Evolutionary conservation across 371 early-diverging fungal species (phyloP), one percentile per base, ranked within the genome.

Genomic region (Apophysomyces variabilis): DNA sequence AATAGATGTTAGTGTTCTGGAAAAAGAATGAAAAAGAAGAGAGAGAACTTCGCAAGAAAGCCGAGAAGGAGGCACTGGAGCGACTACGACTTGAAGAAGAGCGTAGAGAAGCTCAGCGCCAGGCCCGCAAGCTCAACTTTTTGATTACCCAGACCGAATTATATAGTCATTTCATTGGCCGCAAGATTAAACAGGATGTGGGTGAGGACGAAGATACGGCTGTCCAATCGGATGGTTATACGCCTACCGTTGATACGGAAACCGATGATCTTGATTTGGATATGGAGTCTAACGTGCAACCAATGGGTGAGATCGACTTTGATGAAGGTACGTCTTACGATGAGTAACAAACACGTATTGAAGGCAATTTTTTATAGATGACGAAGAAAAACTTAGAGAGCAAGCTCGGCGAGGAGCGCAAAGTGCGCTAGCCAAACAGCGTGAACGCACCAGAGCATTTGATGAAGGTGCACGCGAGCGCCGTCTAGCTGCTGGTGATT

Each of bases 121-220:
- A 98, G 75, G 92, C 92, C 5, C 89, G 95, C 66, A 99, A 99
- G 77, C 90, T 99, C 59, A 94, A 97, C 74, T 98, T 98, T 73
- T 85, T 99, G 66, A 92, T 98, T 62, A 94, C 93, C 0, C 98
- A 99, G 76, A 98, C 99, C 5, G 99, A 99, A 72, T 84, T 99
- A 3, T 99, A 95, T 83, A 93, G 95, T 67, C 97, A 97, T 79
- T 99, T 98, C 84, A 90, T 98, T 62, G 93, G 93, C 45, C 88
- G 90, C 62, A 94, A 94, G 73, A 88, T 93, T 58, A 79, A 82
- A 41, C 69, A 70, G 35, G 80, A 73, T 57, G 70, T 66, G 11
- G 68, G 65, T 41, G 79, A 82, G 54, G 72, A 83, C 65, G 82
- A 84, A 13, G 83, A 82, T 14, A 82, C 85, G 7, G 85, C 83